These are phyloP conservation scores for Letharia lupina DNA, from an alignment of 495 filamentous ascomycete genomes.

Conservation along the genomic window DNA sequence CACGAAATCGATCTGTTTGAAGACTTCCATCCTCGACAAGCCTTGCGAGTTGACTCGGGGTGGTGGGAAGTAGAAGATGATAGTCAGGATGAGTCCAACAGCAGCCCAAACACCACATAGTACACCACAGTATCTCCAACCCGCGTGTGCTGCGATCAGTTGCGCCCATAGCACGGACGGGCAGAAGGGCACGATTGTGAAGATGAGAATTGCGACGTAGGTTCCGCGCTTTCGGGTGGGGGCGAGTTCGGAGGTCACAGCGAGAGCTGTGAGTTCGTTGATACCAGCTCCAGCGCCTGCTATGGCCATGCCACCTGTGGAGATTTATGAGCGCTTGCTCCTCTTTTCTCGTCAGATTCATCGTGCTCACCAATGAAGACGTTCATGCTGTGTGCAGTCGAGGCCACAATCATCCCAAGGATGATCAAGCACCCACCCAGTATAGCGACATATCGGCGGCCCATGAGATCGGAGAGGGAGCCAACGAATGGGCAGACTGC, in stretches of 20 bases:
- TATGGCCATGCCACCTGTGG: slow-evolving; percentile 50
- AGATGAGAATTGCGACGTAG: slow-evolving; percentile 58
- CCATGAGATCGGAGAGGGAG: slow-evolving; percentile 59
- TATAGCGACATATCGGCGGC: slow-evolving; percentile 59
- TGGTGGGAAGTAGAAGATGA: slow-evolving; percentile 60
- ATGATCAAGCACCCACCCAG: slow-evolving; percentile 50
- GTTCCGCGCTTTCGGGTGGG: slow-evolving; percentile 58
- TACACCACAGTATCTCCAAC: slow-evolving; percentile 58
- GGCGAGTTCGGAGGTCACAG: slow-evolving; percentile 60
- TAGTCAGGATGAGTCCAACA: slow-evolving; percentile 52
- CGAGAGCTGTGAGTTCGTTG: slow-evolving; percentile 59
- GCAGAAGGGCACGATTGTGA: slow-evolving; percentile 60
- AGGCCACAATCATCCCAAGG: slow-evolving; percentile 57
- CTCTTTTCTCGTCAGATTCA: slow-evolving; percentile 11
- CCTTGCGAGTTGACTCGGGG: slow-evolving; percentile 48
- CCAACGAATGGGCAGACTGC: slow-evolving; percentile 67
- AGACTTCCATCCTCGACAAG: slow-evolving; percentile 40
- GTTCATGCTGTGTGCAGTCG: slow-evolving; percentile 58
- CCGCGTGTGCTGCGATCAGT: slow-evolving; percentile 50
- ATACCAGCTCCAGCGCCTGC: slow-evolving; percentile 56
- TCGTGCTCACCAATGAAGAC: slow-evolving; percentile 53
- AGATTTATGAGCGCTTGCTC: slow-evolving; percentile 30
- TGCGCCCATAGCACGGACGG: slow-evolving; percentile 64
- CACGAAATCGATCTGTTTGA: slow-evolving; percentile 54
- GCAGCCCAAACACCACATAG: slow-evolving; percentile 54